A percentile compares a stretch with the other conserved stretches of the same genome.
These are phyloP conservation scores for Musa itinerans DNA, from an alignment of 176 grass and related monocot genomes.

Conservation along the genomic window DNA sequence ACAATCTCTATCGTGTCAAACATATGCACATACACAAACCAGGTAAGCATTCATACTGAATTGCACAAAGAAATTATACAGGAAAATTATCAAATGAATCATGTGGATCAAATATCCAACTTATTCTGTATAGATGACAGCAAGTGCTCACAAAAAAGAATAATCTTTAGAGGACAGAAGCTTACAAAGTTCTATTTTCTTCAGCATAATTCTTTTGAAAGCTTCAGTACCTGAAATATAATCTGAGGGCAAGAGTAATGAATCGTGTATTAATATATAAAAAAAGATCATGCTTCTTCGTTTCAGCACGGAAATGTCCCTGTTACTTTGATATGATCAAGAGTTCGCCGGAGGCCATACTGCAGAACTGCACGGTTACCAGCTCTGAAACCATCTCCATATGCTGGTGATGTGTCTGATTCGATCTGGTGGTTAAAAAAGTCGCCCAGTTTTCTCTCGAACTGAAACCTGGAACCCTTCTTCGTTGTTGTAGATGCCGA, in stretches of 20 bases:
- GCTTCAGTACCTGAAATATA: background rate
- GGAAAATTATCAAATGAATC: background rate
- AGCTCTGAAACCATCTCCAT: constrained; percentile 9
- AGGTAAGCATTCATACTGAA: background rate
- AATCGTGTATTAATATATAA: background rate
- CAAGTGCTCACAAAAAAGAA: background rate
- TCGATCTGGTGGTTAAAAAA: constrained; percentile 10
- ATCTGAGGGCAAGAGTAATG: background rate
- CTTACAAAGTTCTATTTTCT: background rate
- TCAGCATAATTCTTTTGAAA: background rate
- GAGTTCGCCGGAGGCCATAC: background rate
- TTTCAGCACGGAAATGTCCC: constrained; percentile 4
- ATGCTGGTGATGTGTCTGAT: constrained; percentile 2
- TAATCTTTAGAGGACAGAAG: background rate
- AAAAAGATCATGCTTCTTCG: background rate
- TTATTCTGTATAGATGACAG: background rate
- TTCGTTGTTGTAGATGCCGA: background rate
- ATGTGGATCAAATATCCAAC: background rate
- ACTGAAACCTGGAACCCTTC: constrained; percentile 2
- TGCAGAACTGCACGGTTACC: background rate
- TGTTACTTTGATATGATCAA: constrained; percentile 5
- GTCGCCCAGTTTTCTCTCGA: constrained; percentile 5
- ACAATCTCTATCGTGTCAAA: too few species aligned
- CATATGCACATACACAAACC: too few species aligned
- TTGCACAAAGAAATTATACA: background rate